A percentile compares a stretch with the other conserved stretches of the same genome.
These are phyloP conservation scores for Begonia fuchsioides DNA, from an alignment of 306 rosid species.

Conservation along the genomic window DNA sequence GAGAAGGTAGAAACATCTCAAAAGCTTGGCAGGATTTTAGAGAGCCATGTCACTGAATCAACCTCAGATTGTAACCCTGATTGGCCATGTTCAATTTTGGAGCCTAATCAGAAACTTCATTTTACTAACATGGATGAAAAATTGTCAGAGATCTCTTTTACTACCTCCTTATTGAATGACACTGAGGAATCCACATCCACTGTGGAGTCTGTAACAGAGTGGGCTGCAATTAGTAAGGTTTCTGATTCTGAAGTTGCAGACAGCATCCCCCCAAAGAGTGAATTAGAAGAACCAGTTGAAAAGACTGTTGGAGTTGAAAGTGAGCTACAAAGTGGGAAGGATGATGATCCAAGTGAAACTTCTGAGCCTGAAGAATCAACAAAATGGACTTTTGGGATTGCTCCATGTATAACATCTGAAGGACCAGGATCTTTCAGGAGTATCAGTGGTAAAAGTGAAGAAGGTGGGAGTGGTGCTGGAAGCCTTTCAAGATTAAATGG, in stretches of 20 bases:
- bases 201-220: constrained; percentile 24
- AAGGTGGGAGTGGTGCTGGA: constrained; percentile 71
- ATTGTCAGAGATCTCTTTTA: constrained; percentile 19
- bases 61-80: constrained; percentile 20
- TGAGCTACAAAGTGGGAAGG: constrained; percentile 39
- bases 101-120: constrained; percentile 33
- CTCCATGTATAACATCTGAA: constrained; percentile 42
- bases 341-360: constrained; percentile 55
- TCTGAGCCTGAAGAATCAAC: constrained; percentile 69
- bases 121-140: constrained; percentile 26
- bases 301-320: constrained; percentile 43
- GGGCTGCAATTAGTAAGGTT: constrained; percentile 26
- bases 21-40: constrained; percentile 17
- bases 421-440: constrained; percentile 88
- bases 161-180: constrained; percentile 16
- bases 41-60: constrained; percentile 27
- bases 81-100: constrained; percentile 40
- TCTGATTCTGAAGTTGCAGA: constrained; percentile 25
- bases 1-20: constrained; percentile 23
- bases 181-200: constrained; percentile 23
- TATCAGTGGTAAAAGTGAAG: constrained; percentile 79
- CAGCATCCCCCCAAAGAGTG: constrained; percentile 14
- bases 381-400: constrained; percentile 32
- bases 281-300: constrained; percentile 27
- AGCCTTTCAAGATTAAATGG: constrained; percentile 92